Conservation (phyloP, 129 eudicot species). For the Heracleum sosnowskyi region DNA sequence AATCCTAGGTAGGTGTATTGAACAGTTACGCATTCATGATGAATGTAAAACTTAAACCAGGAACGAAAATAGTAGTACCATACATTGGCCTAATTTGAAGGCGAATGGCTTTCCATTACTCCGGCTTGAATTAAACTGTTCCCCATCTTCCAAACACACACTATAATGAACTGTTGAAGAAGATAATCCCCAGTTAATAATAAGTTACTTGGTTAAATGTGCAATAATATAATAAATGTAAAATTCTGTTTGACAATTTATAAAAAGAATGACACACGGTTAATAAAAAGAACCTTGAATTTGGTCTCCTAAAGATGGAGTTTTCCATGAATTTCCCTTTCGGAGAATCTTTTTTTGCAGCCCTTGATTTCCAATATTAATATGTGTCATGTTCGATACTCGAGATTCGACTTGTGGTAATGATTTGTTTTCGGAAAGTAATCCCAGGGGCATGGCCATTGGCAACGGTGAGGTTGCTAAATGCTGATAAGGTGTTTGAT, state of each 20-base stretch:
- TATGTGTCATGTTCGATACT: constrained; percentile 9
- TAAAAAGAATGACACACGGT: background rate
- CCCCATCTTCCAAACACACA: constrained; percentile 24
- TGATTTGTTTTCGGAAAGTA: background rate
- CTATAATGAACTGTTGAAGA: constrained; percentile 35
- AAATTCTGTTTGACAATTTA: background rate
- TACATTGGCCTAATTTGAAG: constrained; percentile 45
- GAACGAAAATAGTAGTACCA: background rate
- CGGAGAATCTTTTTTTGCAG: constrained; percentile 25
- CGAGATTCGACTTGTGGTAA: background rate
- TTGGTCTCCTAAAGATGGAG: constrained; percentile 44
- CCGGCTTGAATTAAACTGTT: constrained; percentile 23
- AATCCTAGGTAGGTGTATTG: background rate
- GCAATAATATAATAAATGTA: background rate
- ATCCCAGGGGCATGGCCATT: background rate
- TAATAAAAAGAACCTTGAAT: constrained; percentile 23
- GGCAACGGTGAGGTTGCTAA: background rate
- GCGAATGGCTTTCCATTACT: constrained; percentile 26
- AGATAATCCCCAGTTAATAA: background rate
- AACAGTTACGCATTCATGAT: background rate
- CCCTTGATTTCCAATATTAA: constrained; percentile 24
- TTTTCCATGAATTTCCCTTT: constrained; percentile 39
- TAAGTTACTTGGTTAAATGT: background rate
- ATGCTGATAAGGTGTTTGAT: background rate
- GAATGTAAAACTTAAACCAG: background rate